These are phyloP conservation scores for Euphorbia celastroides DNA, from an alignment of 441 rosid genomes.

Conservation along the genomic window DNA sequence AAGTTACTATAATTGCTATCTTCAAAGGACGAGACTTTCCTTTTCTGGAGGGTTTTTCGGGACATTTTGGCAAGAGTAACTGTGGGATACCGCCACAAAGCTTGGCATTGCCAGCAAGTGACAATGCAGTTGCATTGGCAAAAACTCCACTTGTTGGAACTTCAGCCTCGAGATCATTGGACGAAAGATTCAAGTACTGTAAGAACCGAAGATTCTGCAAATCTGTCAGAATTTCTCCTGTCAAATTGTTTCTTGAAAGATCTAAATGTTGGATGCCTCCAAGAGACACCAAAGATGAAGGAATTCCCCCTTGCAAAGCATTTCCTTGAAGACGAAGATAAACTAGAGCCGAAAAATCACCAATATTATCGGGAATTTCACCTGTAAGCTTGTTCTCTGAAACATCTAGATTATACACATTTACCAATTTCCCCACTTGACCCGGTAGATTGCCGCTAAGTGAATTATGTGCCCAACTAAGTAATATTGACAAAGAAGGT, in stretches of 20 bases:
- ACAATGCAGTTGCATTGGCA: neutral
- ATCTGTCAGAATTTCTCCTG: conserved; percentile 11
- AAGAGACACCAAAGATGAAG: conserved; percentile 19
- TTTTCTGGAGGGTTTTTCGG: neutral
- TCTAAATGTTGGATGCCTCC: conserved; percentile 11
- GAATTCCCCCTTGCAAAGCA: conserved; percentile 21
- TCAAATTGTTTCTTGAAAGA: conserved; percentile 23
- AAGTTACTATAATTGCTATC: neutral
- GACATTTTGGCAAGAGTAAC: conserved; percentile 9
- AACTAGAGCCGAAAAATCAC: conserved; percentile 15
- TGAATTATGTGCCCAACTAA: conserved; percentile 18
- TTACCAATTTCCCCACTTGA: conserved; percentile 1
- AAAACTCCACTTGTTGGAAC: conserved; percentile 12
- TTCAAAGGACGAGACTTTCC: neutral
- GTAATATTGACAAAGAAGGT: neutral
- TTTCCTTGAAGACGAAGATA: conserved; percentile 8
- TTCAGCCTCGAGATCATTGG: conserved; percentile 12
- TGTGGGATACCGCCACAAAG: conserved; percentile 23
- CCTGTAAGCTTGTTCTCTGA: conserved; percentile 17
- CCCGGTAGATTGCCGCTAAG: neutral
- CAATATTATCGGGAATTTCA: conserved; percentile 10
- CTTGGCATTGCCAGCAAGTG: conserved; percentile 13
- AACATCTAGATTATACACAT: neutral
- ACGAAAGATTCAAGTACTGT: conserved; percentile 9
- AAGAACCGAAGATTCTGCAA: neutral